Evolutionary conservation across 2,329 filamentous ascomycete genomes (phyloP).

Genomic region (Diaporthe sp.): DNA sequence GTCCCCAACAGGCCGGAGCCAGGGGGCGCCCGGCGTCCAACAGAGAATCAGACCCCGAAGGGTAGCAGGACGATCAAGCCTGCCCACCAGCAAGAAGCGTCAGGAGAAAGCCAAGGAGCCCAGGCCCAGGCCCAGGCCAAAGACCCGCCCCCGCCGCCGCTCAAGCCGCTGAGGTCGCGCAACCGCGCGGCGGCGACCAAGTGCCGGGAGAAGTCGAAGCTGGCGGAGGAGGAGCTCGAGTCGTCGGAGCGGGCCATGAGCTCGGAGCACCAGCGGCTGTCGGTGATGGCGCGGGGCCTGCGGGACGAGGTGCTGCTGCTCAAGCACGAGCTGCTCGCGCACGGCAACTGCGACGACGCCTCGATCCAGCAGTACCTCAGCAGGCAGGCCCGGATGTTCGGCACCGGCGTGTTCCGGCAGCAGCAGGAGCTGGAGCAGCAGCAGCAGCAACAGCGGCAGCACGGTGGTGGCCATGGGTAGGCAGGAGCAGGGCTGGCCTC

Average conservation of each 20-base stretch:
- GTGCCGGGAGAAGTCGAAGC: conserved; percentile 50
- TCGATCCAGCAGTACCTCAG: conserved; percentile 48
- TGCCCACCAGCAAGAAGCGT: too few species aligned
- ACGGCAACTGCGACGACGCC: conserved; percentile 47
- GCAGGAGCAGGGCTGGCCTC: background rate
- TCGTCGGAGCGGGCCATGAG: conserved; percentile 43
- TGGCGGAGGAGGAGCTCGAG: conserved; percentile 45
- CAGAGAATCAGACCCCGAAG: background rate
- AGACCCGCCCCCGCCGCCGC: too few species aligned
- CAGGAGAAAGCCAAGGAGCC: background rate
- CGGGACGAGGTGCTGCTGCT: conserved; percentile 49
- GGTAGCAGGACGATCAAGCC: background rate
- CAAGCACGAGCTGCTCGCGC: conserved; percentile 48
- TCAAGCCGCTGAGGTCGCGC: conserved; percentile 40
- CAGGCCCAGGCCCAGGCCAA: background rate
- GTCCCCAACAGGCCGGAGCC: background rate
- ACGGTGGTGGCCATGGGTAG: too few species aligned
- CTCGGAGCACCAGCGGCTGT: conserved; percentile 42
- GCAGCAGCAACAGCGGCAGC: background rate
- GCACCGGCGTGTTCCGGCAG: background rate
- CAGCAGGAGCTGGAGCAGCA: background rate
- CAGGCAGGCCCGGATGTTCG: conserved; percentile 42
- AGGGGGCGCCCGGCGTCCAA: background rate
- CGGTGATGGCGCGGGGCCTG: conserved; percentile 43
- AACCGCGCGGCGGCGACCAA: conserved; percentile 50